A percentile compares a stretch with the other conserved stretches of the same genome.
Evolutionary conservation across 192 early-diverging fungal species (phyloP).

Genomic region (Podila clonocystis): DNA sequence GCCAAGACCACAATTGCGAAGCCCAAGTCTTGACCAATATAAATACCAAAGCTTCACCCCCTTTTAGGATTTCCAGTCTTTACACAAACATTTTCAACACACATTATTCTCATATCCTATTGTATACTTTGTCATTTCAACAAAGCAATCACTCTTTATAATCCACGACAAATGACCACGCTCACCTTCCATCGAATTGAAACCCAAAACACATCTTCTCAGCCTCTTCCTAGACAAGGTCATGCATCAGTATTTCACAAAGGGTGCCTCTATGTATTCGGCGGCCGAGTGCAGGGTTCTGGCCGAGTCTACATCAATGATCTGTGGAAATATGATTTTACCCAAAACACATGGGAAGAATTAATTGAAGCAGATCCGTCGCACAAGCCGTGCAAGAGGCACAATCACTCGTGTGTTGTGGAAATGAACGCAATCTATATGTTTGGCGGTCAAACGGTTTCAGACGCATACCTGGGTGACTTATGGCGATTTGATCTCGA

Average conservation of each 20-base stretch:
- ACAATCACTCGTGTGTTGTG: slow-evolving; percentile 29
- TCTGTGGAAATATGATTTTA: slow-evolving; percentile 28
- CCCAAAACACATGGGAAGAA: slow-evolving; percentile 16
- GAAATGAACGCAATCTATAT: slow-evolving; percentile 21
- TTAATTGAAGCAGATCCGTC: slow-evolving; percentile 2
- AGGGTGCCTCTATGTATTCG: slow-evolving; percentile 26
- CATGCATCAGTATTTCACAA: slow-evolving; percentile 26
- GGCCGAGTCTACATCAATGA: slow-evolving; percentile 32
- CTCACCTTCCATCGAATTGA: slow-evolving; percentile 23
- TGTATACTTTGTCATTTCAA: neutral
- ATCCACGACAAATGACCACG: slow-evolving; percentile 18
- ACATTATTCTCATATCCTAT: no score
- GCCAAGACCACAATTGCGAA: neutral
- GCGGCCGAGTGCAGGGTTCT: slow-evolving; percentile 31
- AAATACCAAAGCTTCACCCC: neutral
- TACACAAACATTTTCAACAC: slow-evolving; percentile 1
- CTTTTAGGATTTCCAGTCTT: neutral
- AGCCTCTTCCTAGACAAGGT: slow-evolving; percentile 35
- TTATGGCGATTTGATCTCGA: slow-evolving; percentile 36
- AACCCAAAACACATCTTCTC: neutral
- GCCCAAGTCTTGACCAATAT: neutral
- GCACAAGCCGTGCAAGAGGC: slow-evolving; percentile 21
- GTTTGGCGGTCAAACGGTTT: slow-evolving; percentile 29
- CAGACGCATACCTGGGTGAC: slow-evolving; percentile 28
- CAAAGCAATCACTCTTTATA: slow-evolving; percentile 6